A percentile compares a stretch with the other conserved stretches of the same genome.
Conservation (phyloP, 169 alveolate genomes). For the Perkinsus olseni region DNA sequence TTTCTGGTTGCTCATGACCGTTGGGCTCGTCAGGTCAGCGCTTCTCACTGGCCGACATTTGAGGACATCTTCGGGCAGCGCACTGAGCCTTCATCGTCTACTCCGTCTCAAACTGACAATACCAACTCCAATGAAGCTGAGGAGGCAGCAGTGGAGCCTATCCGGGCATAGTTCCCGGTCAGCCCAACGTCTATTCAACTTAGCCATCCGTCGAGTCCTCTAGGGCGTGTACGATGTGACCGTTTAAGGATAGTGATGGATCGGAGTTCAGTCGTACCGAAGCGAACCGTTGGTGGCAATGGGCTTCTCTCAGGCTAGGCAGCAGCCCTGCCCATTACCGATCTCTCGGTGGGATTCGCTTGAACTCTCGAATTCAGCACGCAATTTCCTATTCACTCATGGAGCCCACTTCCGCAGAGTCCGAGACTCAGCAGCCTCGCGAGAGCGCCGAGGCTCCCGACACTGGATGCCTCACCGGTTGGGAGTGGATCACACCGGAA, state of each 20-base stretch:
- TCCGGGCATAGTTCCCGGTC: not conserved
- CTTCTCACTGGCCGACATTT: not conserved
- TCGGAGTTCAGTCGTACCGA: no score
- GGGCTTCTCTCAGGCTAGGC: no score
- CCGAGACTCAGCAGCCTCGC: not conserved
- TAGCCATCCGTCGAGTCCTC: no score
- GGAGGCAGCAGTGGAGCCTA: not conserved
- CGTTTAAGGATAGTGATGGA: no score
- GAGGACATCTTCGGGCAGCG: not conserved
- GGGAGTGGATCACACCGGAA: constrained; percentile 44
- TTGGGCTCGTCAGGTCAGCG: not conserved
- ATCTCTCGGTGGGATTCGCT: no score
- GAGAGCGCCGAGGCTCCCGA: not conserved
- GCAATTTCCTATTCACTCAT: no score
- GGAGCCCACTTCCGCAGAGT: not conserved
- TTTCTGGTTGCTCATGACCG: not conserved
- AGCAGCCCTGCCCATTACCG: no score
- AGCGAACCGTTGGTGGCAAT: no score
- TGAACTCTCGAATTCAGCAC: no score
- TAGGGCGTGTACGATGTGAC: no score
- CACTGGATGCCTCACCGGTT: not conserved
- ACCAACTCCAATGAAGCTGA: not conserved
- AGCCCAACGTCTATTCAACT: no score
- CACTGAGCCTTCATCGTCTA: not conserved
- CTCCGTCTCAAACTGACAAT: not conserved